Base-by-base conservation (phyloP, 495 filamentous ascomycete species). In the Cetradonia linearis region DNA sequence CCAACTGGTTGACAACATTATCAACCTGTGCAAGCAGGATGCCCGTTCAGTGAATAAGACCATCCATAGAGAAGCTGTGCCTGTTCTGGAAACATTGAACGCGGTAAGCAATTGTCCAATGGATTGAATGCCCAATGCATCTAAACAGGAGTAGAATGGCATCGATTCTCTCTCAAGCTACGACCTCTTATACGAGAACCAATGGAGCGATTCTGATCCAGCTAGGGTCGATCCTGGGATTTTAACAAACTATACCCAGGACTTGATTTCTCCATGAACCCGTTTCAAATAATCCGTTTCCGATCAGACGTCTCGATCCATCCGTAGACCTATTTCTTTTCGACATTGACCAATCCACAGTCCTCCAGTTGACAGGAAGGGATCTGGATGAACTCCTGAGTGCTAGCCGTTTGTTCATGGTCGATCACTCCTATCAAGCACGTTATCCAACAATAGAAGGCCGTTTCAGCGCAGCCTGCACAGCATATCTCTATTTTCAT, bases 401-500 rank as follows among this genome's bases (percentile, higher is more conserved):
- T 5, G 44, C 59, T 18, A 70, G 71, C 13, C 66, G 68, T 2
- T 65, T 75, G 2, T 73, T 73, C 56, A 65, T 67, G 44, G 67
- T 65, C 16, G 70, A 72, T 58, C 67, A 70, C 44, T 58, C 62
- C 30, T 65, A 70, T 55, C 70, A 71, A 61, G 62, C 63, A n/a
- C 61, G 57, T 8, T 63, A 69, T 11, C 20, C 25, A 23, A 23
- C 49, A n/a, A 62, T 58, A n/a, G 66, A 58, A 13, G 61, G 49
- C 42, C 61, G 64, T 31, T 73, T 64, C 59, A 63, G 53, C 34
- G 71, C 70, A 27, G 70, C 69, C 13, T 73, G 70, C 55, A 63
- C 65, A 42, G 69, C 68, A 4, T 73, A 71, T 61, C 74, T 74
- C 65, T 74, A 64, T 63, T 65, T 74, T 47, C 55, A 67, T 36